These are phyloP conservation scores for Boletus semigastroideus DNA, from an alignment of 1,284 basidiomycete species.

Conservation along the genomic window DNA sequence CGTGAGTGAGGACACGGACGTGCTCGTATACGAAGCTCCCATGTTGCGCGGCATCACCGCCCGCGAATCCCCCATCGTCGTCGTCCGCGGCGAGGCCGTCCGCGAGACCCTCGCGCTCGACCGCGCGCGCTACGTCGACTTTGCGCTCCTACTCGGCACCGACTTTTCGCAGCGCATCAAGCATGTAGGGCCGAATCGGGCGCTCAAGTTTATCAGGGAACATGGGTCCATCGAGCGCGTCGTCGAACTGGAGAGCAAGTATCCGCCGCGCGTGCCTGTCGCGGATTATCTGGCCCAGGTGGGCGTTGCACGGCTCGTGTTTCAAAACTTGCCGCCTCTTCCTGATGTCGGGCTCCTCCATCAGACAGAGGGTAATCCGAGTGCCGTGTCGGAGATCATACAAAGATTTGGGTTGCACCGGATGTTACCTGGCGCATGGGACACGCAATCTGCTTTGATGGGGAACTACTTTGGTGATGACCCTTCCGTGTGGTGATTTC, in stretches of 20 bases:
- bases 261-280: conserved; percentile 43
- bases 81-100: conserved; percentile 66
- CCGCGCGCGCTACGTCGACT: conserved; percentile 68
- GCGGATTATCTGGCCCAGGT: conserved; percentile 62
- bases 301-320: conserved; percentile 56
- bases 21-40: conserved; percentile 75
- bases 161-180: conserved; percentile 85
- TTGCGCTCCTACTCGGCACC: conserved; percentile 82
- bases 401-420: conserved; percentile 49
- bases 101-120: conserved; percentile 58
- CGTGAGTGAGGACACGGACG: conserved; percentile 86
- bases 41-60: conserved; percentile 74
- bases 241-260: conserved; percentile 55
- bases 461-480: conserved; percentile 69
- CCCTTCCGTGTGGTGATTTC: conserved; percentile 36
- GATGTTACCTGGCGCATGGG: conserved; percentile 43
- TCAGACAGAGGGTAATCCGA: conserved; percentile 40
- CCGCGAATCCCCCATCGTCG: conserved; percentile 53
- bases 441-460: conserved; percentile 43
- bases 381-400: conserved; percentile 44
- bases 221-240: conserved; percentile 75
- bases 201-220: conserved; percentile 68
- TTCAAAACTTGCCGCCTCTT: conserved; percentile 59
- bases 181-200: conserved; percentile 73
- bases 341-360: conserved; percentile 43